Percentiles rank a stretch among this genome's conserved stretches.
These are phyloP conservation scores for Claviceps cyperi DNA, from an alignment of 2,329 filamentous ascomycete genomes.

Conservation along the genomic window DNA sequence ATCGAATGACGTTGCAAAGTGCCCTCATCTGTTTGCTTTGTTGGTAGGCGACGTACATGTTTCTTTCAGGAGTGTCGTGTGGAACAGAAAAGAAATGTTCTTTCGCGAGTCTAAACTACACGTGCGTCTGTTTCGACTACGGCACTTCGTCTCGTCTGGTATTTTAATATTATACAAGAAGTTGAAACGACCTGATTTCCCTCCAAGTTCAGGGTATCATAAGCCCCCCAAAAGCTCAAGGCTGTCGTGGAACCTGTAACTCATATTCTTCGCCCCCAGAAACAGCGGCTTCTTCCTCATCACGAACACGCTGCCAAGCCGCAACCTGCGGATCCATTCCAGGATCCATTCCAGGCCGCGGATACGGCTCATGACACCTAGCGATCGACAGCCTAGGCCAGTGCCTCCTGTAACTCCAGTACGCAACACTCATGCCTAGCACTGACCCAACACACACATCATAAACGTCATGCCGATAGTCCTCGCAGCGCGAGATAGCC, in stretches of 20 bases:
- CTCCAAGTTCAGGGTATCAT: too few species aligned
- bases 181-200: neutral
- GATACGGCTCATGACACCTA: conserved; percentile 43
- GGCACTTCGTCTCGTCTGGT: neutral
- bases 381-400: conserved; percentile 41
- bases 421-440: conserved; percentile 44
- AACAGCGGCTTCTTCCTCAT: conserved; percentile 35
- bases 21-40: neutral
- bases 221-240: neutral
- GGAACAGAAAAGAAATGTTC: neutral
- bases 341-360: conserved; percentile 25
- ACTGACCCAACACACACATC: conserved; percentile 49
- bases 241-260: conserved; percentile 8
- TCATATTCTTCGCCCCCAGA: conserved; percentile 21
- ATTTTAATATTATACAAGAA: neutral
- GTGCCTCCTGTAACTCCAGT: conserved; percentile 52
- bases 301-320: conserved; percentile 31
- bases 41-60: neutral
- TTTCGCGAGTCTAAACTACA: neutral
- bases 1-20: neutral
- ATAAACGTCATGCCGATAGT: conserved; percentile 58
- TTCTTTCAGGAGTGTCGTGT: neutral
- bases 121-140: neutral
- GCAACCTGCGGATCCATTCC: conserved; percentile 17
- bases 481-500: conserved; percentile 53